These are phyloP conservation scores for Geranium brycei DNA, from an alignment of 345 rosid species.

Conservation along the genomic window DNA sequence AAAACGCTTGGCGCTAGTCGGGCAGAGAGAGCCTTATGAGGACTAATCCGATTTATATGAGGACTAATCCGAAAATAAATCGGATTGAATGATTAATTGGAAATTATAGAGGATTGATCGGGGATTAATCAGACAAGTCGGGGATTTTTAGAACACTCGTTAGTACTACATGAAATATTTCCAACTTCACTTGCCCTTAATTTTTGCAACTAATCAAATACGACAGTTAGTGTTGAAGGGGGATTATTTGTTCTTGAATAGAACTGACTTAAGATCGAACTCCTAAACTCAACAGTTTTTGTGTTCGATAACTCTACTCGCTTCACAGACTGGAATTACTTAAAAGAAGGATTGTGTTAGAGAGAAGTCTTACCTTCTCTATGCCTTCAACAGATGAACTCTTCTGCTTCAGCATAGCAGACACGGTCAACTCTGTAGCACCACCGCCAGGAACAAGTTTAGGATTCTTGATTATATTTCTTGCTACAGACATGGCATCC, in stretches of 20 bases:
- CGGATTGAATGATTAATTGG: no score
- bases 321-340: not conserved
- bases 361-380: slow-evolving; percentile 47
- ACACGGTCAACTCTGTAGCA: slow-evolving; percentile 82
- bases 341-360: not conserved
- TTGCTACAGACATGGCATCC: slow-evolving; percentile 97
- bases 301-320: not conserved
- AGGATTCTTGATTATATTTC: slow-evolving; percentile 92
- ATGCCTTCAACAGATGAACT: slow-evolving; percentile 85
- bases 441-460: slow-evolving; percentile 95
- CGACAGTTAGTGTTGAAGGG: no score
- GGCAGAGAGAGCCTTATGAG: no score
- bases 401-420: slow-evolving; percentile 84
- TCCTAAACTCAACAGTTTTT: not conserved
- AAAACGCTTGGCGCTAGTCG: no score
- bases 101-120: no score
- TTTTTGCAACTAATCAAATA: no score
- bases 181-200: no score
- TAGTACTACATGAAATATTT: no score
- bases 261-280: not conserved
- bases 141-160: no score
- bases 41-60: no score
- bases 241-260: not conserved
- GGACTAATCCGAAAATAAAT: no score
- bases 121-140: no score